These are phyloP conservation scores for Euphorbia pulcherrima DNA, from an alignment of 345 rosid species.

Conservation along the genomic window DNA sequence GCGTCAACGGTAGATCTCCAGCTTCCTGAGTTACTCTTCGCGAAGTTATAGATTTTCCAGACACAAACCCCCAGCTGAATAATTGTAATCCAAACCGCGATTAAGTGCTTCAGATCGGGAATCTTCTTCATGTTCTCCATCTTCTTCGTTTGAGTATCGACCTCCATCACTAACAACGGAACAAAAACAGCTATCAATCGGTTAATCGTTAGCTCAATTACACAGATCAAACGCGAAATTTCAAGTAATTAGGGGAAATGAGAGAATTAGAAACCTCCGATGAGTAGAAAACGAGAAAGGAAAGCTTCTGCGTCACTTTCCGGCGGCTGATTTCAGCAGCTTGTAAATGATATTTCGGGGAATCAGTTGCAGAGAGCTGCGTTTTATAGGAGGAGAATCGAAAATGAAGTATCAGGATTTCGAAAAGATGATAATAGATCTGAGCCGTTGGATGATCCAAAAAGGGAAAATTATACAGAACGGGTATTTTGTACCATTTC, in stretches of 20 bases:
- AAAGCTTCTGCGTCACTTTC: not conserved
- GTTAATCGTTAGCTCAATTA: conserved; percentile 7
- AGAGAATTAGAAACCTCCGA: not conserved
- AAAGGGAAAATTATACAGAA: not conserved
- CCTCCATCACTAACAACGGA: conserved; percentile 32
- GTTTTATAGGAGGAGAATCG: not conserved
- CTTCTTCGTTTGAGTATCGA: conserved; percentile 7
- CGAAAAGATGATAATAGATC: not conserved
- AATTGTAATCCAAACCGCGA: conserved; percentile 57
- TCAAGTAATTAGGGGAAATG: not conserved
- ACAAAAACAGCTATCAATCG: not conserved
- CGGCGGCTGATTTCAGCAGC: not conserved
- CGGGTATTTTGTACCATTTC: too few relatives aligned
- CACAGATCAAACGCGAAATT: not conserved
- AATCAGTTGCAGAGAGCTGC: not conserved
- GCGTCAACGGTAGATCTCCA: conserved; percentile 58
- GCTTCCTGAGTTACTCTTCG: conserved; percentile 76
- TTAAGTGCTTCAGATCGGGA: conserved; percentile 58
- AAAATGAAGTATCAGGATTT: too few relatives aligned
- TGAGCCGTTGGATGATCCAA: conserved; percentile 7
- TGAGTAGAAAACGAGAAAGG: not conserved
- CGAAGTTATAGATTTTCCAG: conserved; percentile 58
- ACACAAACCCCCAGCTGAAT: conserved; percentile 44
- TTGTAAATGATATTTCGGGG: conserved; percentile 4
- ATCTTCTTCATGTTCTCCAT: conserved; percentile 43